Base-by-base conservation (phyloP, 352 stramenopile genomes). In the Phytopythium helicoides region DNA sequence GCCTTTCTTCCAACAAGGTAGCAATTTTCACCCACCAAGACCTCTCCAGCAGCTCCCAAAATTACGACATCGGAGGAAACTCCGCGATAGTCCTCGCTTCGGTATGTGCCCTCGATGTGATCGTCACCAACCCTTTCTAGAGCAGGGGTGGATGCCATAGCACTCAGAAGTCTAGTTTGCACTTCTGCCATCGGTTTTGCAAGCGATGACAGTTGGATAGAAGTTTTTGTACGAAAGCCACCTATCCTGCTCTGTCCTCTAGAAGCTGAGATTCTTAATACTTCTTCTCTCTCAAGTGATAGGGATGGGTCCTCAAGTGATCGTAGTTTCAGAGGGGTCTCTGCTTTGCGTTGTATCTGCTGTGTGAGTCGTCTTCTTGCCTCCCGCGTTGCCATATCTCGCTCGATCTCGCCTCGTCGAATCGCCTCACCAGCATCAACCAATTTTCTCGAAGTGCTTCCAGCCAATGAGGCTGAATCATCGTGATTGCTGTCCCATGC, bases 21-120 rank as follows among this genome's bases (percentile, higher is more conserved):
- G 38, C 73, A 87, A 45, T 87, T 87, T 48, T 85, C 56, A 1
- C 73, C 66, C 2, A 87, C 60, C 4, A 87, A 18, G 8, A 87
- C 60, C 25, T 81, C 73, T 14, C 76, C 73, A 3, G 44, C 53
- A 34, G 45, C 66, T 5, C 71, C 64, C 8, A 76, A 42, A 26
- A 85, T 41, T 1, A 83, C 66, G 22, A 85, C 42, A 22, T 75
- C 67, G 6, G 76, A 87, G 11, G 63, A 38, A 1, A 87, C 51
- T 1, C 63, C 73, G 36, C 80, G 62, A 40, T 87, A 87, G 54
- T 87, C 76, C 44, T 85, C 71, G 5, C 64, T 62, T 2, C 76
- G 62, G 49, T 76, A 87, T 8, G 76, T 85, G 6, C 52, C 52
- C 18, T 57, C 62, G 22, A 58, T 46, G 2, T 62, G 50, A 15